phyloP scores from a whole-genome alignment of 176 grass and related monocot genomes.

The Bonia amplexicaulis region DNA sequence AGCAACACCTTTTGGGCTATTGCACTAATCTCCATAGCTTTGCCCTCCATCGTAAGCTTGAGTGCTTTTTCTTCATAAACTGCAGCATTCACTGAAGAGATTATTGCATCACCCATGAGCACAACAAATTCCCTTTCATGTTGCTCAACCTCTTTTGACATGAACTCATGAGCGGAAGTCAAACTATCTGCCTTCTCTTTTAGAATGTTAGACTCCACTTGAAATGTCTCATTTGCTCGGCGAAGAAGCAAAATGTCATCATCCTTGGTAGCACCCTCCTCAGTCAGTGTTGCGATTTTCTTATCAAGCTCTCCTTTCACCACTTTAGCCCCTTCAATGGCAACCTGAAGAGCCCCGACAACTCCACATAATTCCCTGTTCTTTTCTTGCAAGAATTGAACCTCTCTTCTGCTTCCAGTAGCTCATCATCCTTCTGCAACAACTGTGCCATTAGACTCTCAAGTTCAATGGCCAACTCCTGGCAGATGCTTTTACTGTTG shows the following conservation, averaged over 20 bases:
- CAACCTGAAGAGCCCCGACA: conserved; percentile 52
- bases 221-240: conserved; percentile 36
- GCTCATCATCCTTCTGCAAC: conserved; percentile 42
- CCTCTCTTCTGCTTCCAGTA: conserved; percentile 60
- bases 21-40: conserved; percentile 44
- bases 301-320: conserved; percentile 65
- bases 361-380: conserved; percentile 48
- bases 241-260: conserved; percentile 40
- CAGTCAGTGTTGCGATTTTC: conserved; percentile 28
- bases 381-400: conserved; percentile 47
- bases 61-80: conserved; percentile 65
- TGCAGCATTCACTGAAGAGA: conserved; percentile 43
- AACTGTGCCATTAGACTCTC: conserved; percentile 32
- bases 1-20: conserved; percentile 40
- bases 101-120: conserved; percentile 49
- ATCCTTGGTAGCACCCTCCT: conserved; percentile 33
- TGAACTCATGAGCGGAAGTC: conserved; percentile 26
- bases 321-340: conserved; percentile 45
- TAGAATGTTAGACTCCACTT: conserved; percentile 41
- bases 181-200: conserved; percentile 27
- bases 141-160: conserved; percentile 48
- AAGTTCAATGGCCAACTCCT: conserved; percentile 58
- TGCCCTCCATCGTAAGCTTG: conserved; percentile 45
- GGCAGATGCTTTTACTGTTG: conserved; percentile 31
- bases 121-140: conserved; percentile 45